Evolutionary conservation across 805 yeast species (phyloP), one percentile per base, ranked within the genome.

Genomic region (Pichia occidentalis): DNA sequence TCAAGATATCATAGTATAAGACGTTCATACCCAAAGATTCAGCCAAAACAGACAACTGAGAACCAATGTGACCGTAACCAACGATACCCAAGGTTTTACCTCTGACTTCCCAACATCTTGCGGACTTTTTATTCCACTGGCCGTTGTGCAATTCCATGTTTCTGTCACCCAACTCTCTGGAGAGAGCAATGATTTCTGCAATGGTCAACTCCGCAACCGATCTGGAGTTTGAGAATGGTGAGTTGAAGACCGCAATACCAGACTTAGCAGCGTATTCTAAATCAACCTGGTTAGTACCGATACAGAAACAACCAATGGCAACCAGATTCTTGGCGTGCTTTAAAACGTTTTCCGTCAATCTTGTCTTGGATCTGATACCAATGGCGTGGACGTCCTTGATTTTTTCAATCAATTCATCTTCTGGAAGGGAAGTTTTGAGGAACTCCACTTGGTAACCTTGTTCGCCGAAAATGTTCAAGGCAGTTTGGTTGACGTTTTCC

Each of bases 401-500:
- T 66, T 87, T 88, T 67, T 86, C 95, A 56, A 92, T 85, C 60
- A 92, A 77, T 67, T 87, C 96, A 8, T 80, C 95, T 64, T 92
- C 97, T 18, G 85, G 80, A 53, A 92, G 67, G 5, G 96, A 85
- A 39, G 88, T 68, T 70, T 86, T 88, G 70, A 80, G 76, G 64
- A 85, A 85, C 61, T 92, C 98, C 37, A 92, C 95, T 68, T 92
- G 97, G 70, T 92, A 92, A 42, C 98, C 98, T 70, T 92, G 97
- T 38, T 71, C 72, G 44, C 69, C 71, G 65, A 92, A 81, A 47
- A 87, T 86, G 36, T 80, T 77, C 49, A 92, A 75, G 34, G 98
- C 98, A 34, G 97, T 86, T 63, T 75, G 72, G 60, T 92, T 92
- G 52, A 92, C 95, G 56, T 92, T 92, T 66, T 92, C 98, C 47